Conservation (phyloP, 148 eudicot genomes). For the Amaranthus hypochondriacus region DNA sequence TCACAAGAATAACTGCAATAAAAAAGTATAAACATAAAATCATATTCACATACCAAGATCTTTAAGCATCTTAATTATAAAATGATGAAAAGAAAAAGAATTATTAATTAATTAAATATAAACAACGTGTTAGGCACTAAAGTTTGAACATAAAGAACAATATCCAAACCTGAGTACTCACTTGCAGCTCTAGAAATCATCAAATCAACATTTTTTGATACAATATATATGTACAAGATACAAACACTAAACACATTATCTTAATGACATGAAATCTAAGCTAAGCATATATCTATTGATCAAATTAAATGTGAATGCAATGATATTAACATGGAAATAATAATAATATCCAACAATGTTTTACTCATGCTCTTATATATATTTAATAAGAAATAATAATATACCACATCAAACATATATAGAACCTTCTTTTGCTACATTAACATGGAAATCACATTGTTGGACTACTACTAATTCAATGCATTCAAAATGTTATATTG, state of each 20-base stretch:
- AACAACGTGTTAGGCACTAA: not conserved
- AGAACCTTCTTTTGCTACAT: not conserved
- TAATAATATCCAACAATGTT: not conserved
- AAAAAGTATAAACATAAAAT: no score
- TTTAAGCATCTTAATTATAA: no score
- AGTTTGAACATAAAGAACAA: not conserved
- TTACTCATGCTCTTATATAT: not conserved
- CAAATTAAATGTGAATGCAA: not conserved
- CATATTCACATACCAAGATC: no score
- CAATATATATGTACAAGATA: not conserved
- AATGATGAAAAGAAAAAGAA: no score
- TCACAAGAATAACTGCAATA: no score
- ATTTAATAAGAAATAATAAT: not conserved
- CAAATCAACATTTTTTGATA: not conserved
- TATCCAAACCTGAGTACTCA: no score
- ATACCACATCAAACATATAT: not conserved
- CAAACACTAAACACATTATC: not conserved
- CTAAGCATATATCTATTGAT: not conserved
- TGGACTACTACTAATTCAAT: no score
- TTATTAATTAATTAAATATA: no score
- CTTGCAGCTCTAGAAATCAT: no score
- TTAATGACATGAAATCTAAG: not conserved
- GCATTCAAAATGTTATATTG: no score
- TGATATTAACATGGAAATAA: not conserved
- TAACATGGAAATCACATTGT: not conserved